phyloP scores from a whole-genome alignment of 108 stramenopile genomes.

The Cyclotella kingstonii region DNA sequence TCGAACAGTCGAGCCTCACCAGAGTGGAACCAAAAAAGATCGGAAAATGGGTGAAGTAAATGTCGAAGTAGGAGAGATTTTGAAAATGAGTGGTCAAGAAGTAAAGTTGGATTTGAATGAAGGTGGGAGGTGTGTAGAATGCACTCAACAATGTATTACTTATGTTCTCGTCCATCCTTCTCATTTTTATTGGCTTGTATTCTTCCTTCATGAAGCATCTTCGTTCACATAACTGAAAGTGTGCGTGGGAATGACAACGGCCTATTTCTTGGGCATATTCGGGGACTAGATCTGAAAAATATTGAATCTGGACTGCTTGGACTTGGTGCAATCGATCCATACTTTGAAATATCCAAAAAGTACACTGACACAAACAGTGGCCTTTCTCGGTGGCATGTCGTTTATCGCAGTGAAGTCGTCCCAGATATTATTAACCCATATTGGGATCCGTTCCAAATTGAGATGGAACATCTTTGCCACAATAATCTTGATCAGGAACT shows the following conservation, averaged over 20 bases:
- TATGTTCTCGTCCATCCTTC: not conserved
- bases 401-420: slow-evolving; percentile 59
- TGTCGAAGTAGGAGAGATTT: slow-evolving; percentile 10
- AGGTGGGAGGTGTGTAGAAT: slow-evolving; percentile 1
- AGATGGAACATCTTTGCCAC: slow-evolving; percentile 53
- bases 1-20: not conserved
- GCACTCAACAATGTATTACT: not conserved
- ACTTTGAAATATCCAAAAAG: slow-evolving; percentile 58
- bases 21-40: not conserved
- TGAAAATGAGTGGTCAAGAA: slow-evolving; percentile 12
- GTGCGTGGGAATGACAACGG: slow-evolving; percentile 1
- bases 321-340: slow-evolving; percentile 69
- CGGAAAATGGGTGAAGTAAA: slow-evolving; percentile 28
- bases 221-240: slow-evolving; percentile 7
- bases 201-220: not conserved
- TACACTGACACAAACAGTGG: slow-evolving; percentile 34
- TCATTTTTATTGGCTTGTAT: not conserved
- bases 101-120: not conserved
- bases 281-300: slow-evolving; percentile 65
- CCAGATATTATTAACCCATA: slow-evolving; percentile 64
- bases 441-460: slow-evolving; percentile 45
- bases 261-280: slow-evolving; percentile 22
- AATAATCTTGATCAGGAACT: slow-evolving; percentile 45
- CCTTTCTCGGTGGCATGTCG: slow-evolving; percentile 42
- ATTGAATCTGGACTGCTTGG: slow-evolving; percentile 60